Evolutionary conservation across 2,329 filamentous ascomycete genomes (phyloP), one percentile per base, ranked within the genome.

Genomic region (Cyphellophora attinorum): DNA sequence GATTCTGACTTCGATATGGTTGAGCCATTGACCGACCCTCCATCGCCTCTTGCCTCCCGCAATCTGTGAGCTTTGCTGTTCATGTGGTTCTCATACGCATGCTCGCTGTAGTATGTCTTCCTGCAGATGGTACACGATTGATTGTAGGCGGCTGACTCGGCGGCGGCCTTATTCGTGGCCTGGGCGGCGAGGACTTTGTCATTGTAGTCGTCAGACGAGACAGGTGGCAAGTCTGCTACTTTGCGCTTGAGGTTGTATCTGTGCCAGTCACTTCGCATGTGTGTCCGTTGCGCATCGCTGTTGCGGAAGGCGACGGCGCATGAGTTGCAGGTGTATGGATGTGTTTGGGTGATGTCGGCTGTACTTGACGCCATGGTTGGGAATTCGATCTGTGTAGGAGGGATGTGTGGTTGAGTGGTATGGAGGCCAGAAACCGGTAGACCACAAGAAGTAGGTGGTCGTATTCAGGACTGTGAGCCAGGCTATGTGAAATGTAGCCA

Each of bases 191-290:
- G 68, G 25, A 98, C 89, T 59, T 96, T 96, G 51, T 96, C 91
- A 51, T 85, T 85, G 59, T 96, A 98, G 38, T 85, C 72, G 56
- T 96, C 88, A 35, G 89, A 88, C 5, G 86, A 79, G 31, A 96
- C 85, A 3, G 91, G 88, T 18, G 89, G 86, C 5, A 96, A 70
- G 5, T 84, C 85, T 27, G 89, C 86, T 37, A 96, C 83, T 51
- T 88, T 80, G 49, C 91, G 84, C 67, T 96, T 95, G 51, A 96
- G 74, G 59, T 98, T 98, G 63, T 95, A 95, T 46, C 91, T 80
- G 60, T 98, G 89, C 91, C 91, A 98, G 65, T 98, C 91, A 51
- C 81, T 91, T 60, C 91, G 86, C 91, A 98, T 98, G 58, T 98
- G 91, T 23, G 76, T 79, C 57, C 91, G 80, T 64, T 98, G 91